Evolutionary conservation across 2,329 filamentous ascomycete genomes (phyloP).

Genomic region (Ophiostoma angusticollis): DNA sequence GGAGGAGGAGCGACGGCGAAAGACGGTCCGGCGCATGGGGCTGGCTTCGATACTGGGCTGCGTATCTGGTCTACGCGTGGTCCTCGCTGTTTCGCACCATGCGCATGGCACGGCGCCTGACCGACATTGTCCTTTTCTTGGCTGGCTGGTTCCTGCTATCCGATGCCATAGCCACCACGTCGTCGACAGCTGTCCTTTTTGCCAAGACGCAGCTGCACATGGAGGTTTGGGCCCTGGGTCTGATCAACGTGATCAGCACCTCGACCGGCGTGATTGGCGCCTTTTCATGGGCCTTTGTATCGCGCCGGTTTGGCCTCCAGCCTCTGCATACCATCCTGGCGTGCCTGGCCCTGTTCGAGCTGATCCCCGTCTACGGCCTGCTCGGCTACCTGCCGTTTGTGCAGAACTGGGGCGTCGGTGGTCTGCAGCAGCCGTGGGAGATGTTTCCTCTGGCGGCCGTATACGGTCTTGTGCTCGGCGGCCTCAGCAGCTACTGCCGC

Average conservation of each 20-base stretch:
- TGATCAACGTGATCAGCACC: constrained; percentile 91
- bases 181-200: constrained; percentile 87
- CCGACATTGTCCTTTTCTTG: constrained; percentile 67
- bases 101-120: constrained; percentile 56
- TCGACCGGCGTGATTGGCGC: constrained; percentile 73
- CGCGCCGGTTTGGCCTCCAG: constrained; percentile 52
- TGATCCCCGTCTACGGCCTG: constrained; percentile 86
- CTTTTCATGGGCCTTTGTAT: constrained; percentile 77
- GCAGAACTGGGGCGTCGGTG: constrained; percentile 58
- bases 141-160: constrained; percentile 89
- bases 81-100: constrained; percentile 70
- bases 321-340: constrained; percentile 82
- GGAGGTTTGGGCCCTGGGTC: constrained; percentile 71
- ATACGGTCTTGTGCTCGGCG: constrained; percentile 90
- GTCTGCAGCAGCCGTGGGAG: constrained; percentile 89
- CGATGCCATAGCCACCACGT: constrained; percentile 88
- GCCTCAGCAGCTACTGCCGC: constrained; percentile 80
- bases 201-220: constrained; percentile 89
- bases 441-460: constrained; percentile 89
- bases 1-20: background rate
- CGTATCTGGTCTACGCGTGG: constrained; percentile 77
- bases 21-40: constrained; percentile 20
- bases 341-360: constrained; percentile 82
- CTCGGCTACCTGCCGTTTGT: constrained; percentile 78
- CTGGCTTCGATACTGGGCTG: constrained; percentile 37